These are phyloP conservation scores for Diplodia mutila DNA, from an alignment of 2,329 filamentous ascomycete genomes.

Conservation along the genomic window DNA sequence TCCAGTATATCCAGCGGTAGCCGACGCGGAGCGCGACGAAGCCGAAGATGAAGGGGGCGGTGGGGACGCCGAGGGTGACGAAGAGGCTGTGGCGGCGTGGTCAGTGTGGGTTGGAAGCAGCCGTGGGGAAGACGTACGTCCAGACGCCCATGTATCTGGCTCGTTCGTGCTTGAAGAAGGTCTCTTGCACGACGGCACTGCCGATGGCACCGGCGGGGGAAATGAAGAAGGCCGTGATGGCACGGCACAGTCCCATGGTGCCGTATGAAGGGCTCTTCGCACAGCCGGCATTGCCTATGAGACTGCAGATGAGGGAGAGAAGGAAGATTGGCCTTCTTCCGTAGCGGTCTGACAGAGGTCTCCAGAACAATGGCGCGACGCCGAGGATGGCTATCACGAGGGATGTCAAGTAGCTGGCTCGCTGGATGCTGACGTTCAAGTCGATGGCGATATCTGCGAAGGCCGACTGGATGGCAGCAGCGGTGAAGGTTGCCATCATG, in stretches of 20 bases:
- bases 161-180: conserved; percentile 60
- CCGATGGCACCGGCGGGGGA: conserved; percentile 59
- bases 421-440: conserved; percentile 53
- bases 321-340: conserved; percentile 61
- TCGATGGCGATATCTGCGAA: conserved; percentile 60
- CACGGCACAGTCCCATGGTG: conserved; percentile 56
- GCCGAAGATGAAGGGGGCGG: conserved; percentile 46
- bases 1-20: conserved; percentile 65
- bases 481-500: conserved; percentile 61
- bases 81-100: conserved; percentile 37
- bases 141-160: conserved; percentile 62
- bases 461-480: conserved; percentile 58
- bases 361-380: conserved; percentile 60
- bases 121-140: conserved; percentile 41
- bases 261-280: conserved; percentile 54
- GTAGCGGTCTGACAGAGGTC: conserved; percentile 57
- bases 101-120: neutral
- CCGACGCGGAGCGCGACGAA: conserved; percentile 56
- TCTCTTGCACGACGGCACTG: conserved; percentile 61
- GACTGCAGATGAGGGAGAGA: conserved; percentile 52
- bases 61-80: conserved; percentile 54
- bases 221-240: conserved; percentile 60
- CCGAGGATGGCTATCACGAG: conserved; percentile 60
- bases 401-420: conserved; percentile 58
- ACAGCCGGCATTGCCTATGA: conserved; percentile 58